Conservation (phyloP, 169 alveolate genomes). For the Cyclospora cayetanensis region DNA sequence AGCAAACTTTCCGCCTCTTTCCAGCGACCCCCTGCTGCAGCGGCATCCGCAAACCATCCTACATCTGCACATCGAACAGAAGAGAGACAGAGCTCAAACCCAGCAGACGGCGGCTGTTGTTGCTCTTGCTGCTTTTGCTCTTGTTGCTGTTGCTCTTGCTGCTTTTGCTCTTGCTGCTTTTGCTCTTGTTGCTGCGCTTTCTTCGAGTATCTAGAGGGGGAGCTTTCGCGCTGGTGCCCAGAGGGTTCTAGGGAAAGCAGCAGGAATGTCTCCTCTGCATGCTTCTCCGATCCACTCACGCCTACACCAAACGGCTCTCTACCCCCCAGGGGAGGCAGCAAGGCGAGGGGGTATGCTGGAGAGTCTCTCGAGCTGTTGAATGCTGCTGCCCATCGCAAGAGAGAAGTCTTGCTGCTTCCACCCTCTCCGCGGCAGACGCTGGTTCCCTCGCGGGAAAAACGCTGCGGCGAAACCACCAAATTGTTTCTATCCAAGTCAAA, state of each 20-base stretch:
- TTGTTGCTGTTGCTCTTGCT: conserved; percentile 19
- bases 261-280: conserved; percentile 29
- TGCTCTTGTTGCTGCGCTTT: no score
- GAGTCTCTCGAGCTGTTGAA: background rate
- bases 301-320: background rate
- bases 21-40: conserved; percentile 46
- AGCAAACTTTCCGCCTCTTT: conserved; percentile 38
- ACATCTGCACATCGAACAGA: conserved; percentile 32
- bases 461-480: conserved; percentile 24
- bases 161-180: no score
- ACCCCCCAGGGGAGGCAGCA: background rate
- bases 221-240: no score
- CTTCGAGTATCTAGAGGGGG: no score
- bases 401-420: background rate
- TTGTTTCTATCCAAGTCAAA: conserved; percentile 31
- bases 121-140: conserved; percentile 14
- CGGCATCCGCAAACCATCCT: conserved; percentile 30
- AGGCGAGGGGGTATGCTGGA: conserved; percentile 7
- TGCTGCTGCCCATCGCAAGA: background rate
- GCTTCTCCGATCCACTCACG: background rate
- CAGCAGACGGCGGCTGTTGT: conserved; percentile 2
- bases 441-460: no score
- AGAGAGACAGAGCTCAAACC: background rate
- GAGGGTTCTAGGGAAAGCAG: background rate
- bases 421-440: no score